Base-by-base conservation (phyloP, 345 rosid genomes). In the Orychophragmus violaceus region DNA sequence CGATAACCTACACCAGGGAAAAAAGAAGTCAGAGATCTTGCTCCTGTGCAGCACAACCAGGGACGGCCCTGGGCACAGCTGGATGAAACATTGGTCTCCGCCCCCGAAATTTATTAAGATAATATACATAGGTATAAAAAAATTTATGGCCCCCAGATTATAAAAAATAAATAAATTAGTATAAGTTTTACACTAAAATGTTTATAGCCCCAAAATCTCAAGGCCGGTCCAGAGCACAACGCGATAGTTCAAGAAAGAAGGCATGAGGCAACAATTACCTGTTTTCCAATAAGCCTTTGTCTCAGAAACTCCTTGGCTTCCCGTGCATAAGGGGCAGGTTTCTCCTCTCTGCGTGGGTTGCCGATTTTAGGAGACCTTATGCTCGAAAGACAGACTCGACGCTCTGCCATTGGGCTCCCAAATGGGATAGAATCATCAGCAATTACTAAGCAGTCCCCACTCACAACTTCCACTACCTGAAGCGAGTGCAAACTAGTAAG, bases 391-490 rank as follows among this genome's bases (percentile, higher is more conserved):
- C 84, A 83, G 46, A 89, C 92, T 21, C 98, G 81, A 48, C 95
- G 80, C 78, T 91, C 98, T 68, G 98, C 98, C 74, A 61, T 35
- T 27, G 90, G 84, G 80, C 86, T 85, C 23, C 98, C 98, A 46
- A 69, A 85, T 24, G 96, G 95, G 48, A 85, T 37, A 27, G 98
- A 74, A 79, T 94, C 99, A 82, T 94, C 97, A 37, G 96, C 97
- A 49, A 94, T 88, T 62, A 85, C 67, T 35, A 94, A 19, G 71
- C 96, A 90, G 80, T 94, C 99, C 25, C 99, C 99, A 70, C 99
- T 94, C 22, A 87, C 97, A 72, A 91, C 91, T 79, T 91, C 98
- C 62, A 89, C 89, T 12, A 91, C 98, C 98, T 91, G 80, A 27
- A 70, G 65, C 60, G 51, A 58, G 41, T 35, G 8, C 21, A 69